A percentile compares a stretch with the other conserved stretches of the same genome.
phyloP scores from a whole-genome alignment of 805 yeast genomes.

The Wickerhamiella siamensis region DNA sequence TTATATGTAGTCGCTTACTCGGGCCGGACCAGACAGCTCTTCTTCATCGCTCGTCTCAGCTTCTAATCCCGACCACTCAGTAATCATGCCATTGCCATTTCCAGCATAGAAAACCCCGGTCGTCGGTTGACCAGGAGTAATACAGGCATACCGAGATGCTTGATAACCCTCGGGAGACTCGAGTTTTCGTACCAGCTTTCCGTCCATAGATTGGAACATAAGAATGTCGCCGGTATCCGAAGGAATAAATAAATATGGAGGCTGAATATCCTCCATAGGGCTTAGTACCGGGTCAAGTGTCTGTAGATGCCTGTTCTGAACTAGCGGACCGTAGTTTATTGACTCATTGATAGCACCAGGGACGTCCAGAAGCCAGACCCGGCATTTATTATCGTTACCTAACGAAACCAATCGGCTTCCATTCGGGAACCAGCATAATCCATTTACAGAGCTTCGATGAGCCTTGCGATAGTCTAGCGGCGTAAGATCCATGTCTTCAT shows the following conservation, averaged over 20 bases:
- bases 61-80: constrained; percentile 36
- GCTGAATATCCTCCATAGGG: constrained; percentile 37
- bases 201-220: constrained; percentile 44
- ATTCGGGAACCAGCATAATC: constrained; percentile 53
- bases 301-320: constrained; percentile 49
- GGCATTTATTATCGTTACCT: constrained; percentile 68
- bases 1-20: background rate
- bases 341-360: constrained; percentile 42
- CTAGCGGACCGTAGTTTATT: constrained; percentile 63
- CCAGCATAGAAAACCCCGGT: constrained; percentile 42
- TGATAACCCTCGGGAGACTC: constrained; percentile 19
- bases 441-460: constrained; percentile 68
- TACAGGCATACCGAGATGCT: constrained; percentile 34
- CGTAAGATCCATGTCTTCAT: constrained; percentile 18
- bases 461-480: constrained; percentile 35
- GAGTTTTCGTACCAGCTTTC: constrained; percentile 47
- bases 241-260: constrained; percentile 51
- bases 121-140: constrained; percentile 35
- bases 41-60: background rate
- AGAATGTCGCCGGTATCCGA: constrained; percentile 63
- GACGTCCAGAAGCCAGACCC: constrained; percentile 60
- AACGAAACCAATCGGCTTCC: constrained; percentile 52
- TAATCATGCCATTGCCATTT: constrained; percentile 51
- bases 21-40: background rate
- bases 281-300: constrained; percentile 41